Base-by-base conservation (phyloP, 805 yeast species). In the Candida saitoana region DNA sequence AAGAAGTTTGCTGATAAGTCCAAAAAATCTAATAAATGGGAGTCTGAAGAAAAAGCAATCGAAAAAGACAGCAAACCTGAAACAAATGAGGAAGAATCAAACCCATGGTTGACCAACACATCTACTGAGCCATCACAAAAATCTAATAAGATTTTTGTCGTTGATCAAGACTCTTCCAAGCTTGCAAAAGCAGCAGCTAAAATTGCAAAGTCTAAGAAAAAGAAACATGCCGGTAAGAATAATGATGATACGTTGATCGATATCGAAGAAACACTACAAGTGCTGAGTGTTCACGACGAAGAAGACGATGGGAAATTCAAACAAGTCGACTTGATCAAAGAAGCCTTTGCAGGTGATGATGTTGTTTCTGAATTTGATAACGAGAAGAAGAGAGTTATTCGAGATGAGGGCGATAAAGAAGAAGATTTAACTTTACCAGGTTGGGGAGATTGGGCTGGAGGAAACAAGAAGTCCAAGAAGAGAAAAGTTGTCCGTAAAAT, bases 381-480 rank as follows among this genome's bases (percentile, higher is more conserved):
- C 11, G 98, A 90, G 53, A 93, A 91, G 67, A 68, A 71, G 43
- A 73, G 77, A 50, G 76, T 76, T 9, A 71, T 74, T 4, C 76
- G 69, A 34, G 89, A 84, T 36, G 97, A 91, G 61, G 97, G 80
- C 44, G 97, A 91, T 62, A 76, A 87, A 57, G 89, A 83, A 54
- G 82, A 84, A 44, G 96, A 90, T 58, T 66, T 84, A 37, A 84
- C 96, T 0, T 65, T 90, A 40, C 98, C 97, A 3, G 99, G 99
- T 1, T 93, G 98, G 97, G 98, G 98, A 37, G 86, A 84, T 34
- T 93, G 99, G 99, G 85, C 91, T 8, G 96, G 96, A 30, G 79
- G 76, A 7, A 62, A 53, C 16, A 54, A 56, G 33, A 63, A 55
- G 44, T 57, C 50, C 14, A 68, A 69, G 59, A 74, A 75, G 57